phyloP scores from a whole-genome alignment of 2,329 filamentous ascomycete species.

The Cyphellophora europaea region DNA sequence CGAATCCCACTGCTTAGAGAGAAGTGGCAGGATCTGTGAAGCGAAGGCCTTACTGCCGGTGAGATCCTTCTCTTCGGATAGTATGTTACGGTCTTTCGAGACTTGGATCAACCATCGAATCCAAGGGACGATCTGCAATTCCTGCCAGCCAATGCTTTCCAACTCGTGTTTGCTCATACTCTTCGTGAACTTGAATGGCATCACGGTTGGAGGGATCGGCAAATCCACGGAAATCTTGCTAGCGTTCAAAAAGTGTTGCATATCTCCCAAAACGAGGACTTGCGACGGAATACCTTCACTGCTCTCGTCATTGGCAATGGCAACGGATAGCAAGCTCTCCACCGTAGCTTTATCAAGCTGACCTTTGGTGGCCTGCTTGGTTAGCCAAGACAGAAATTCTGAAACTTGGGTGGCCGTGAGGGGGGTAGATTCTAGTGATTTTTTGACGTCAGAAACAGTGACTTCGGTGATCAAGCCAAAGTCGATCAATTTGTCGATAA shows the following conservation, averaged over 20 bases:
- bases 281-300: slow-evolving; percentile 51
- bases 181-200: slow-evolving; percentile 77
- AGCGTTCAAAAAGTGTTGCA: slow-evolving; percentile 66
- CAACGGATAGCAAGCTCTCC: slow-evolving; percentile 65
- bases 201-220: slow-evolving; percentile 69
- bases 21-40: slow-evolving; percentile 62
- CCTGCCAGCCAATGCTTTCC: slow-evolving; percentile 74
- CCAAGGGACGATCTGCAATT: slow-evolving; percentile 80
- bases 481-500: slow-evolving; percentile 71
- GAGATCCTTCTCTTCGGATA: slow-evolving; percentile 58
- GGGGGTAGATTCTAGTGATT: slow-evolving; percentile 66
- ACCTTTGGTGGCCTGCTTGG: slow-evolving; percentile 59
- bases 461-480: slow-evolving; percentile 83
- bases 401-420: slow-evolving; percentile 68
- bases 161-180: slow-evolving; percentile 58
- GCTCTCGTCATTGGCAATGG: slow-evolving; percentile 47
- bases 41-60: slow-evolving; percentile 66
- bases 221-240: slow-evolving; percentile 71
- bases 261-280: slow-evolving; percentile 67
- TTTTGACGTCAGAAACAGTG: slow-evolving; percentile 29
- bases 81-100: slow-evolving; percentile 44
- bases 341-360: slow-evolving; percentile 64
- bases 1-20: slow-evolving; percentile 89
- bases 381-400: slow-evolving; percentile 78
- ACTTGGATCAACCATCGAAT: slow-evolving; percentile 68